A percentile compares a stretch with the other conserved stretches of the same genome.
phyloP scores from a whole-genome alignment of 805 yeast genomes.

The Wickerhamomyces bovis region DNA sequence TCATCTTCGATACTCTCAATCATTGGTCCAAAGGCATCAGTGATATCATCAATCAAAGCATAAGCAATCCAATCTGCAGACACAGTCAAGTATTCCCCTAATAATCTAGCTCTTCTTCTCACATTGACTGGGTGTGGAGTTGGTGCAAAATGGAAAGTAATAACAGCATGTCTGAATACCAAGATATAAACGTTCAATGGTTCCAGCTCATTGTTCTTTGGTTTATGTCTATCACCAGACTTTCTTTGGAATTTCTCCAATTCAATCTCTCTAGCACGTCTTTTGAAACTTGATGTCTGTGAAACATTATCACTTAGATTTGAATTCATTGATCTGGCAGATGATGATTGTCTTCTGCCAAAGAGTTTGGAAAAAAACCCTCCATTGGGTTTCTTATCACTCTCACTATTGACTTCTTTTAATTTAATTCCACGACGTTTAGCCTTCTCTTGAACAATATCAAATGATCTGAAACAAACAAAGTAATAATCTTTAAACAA shows the following conservation, averaged over 20 bases:
- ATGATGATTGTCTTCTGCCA: conserved; percentile 14
- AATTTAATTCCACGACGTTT: conserved; percentile 38
- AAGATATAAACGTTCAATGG: conserved; percentile 79
- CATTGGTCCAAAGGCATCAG: conserved; percentile 97
- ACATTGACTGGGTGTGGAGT: conserved; percentile 96
- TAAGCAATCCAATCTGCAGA: conserved; percentile 96
- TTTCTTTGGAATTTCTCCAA: conserved; percentile 34
- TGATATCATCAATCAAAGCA: conserved; percentile 92
- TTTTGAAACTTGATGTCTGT: conserved; percentile 22
- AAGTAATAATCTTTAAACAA: conserved; percentile 85
- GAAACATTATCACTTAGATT: conserved; percentile 8
- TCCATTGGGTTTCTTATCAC: conserved; percentile 2
- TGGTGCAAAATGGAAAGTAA: conserved; percentile 87
- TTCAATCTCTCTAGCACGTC: conserved; percentile 27
- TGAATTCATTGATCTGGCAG: conserved; percentile 5
- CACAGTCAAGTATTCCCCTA: conserved; percentile 83
- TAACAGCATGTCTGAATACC: conserved; percentile 59
- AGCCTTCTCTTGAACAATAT: conserved; percentile 68
- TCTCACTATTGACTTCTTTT: background rate
- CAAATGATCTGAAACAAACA: conserved; percentile 83
- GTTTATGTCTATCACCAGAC: conserved; percentile 39
- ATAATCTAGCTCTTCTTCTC: conserved; percentile 82
- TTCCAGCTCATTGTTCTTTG: conserved; percentile 53
- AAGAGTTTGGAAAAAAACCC: conserved; percentile 10
- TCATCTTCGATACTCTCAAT: conserved; percentile 91